Evolutionary conservation across 805 yeast species (phyloP).

Genomic region (Wickerhamia fluorescens): DNA sequence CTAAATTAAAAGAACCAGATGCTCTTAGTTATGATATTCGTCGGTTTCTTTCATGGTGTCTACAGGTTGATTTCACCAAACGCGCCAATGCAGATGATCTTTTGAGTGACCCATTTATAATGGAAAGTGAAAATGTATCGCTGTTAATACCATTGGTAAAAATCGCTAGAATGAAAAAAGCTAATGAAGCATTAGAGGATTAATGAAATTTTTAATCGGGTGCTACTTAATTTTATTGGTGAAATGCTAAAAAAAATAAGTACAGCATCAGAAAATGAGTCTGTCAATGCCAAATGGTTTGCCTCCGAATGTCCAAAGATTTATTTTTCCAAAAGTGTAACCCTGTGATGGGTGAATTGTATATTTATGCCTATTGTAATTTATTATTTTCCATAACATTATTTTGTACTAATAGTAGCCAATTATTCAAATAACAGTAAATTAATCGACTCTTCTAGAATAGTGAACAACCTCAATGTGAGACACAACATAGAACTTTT

Average conservation of each 20-base stretch:
- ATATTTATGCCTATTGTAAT: too few species aligned
- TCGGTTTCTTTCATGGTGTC: conserved; percentile 66
- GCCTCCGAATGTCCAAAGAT: too few species aligned
- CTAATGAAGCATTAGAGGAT: conserved; percentile 16
- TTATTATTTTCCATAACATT: too few species aligned
- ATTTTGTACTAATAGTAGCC: too few species aligned
- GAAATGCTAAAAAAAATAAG: conserved; percentile 1
- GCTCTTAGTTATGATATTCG: conserved; percentile 60
- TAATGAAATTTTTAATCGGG: conserved; percentile 1
- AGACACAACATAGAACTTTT: too few species aligned
- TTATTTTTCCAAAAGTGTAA: too few species aligned
- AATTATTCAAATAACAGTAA: too few species aligned
- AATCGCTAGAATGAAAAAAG: conserved; percentile 63
- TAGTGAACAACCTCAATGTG: too few species aligned
- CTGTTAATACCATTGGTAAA: conserved; percentile 69
- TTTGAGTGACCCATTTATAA: conserved; percentile 57
- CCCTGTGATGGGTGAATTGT: too few species aligned
- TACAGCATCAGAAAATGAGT: too few species aligned
- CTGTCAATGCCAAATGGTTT: too few species aligned
- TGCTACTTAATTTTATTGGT: not conserved
- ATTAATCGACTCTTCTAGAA: too few species aligned
- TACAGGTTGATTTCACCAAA: conserved; percentile 76
- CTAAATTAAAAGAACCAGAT: conserved; percentile 84
- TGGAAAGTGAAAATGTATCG: conserved; percentile 52
- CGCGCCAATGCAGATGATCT: conserved; percentile 75